Percentiles rank a stretch among this genome's conserved stretches.
Evolutionary conservation across 2,329 filamentous ascomycete genomes (phyloP).

Genomic region (Talaromyces sp.): DNA sequence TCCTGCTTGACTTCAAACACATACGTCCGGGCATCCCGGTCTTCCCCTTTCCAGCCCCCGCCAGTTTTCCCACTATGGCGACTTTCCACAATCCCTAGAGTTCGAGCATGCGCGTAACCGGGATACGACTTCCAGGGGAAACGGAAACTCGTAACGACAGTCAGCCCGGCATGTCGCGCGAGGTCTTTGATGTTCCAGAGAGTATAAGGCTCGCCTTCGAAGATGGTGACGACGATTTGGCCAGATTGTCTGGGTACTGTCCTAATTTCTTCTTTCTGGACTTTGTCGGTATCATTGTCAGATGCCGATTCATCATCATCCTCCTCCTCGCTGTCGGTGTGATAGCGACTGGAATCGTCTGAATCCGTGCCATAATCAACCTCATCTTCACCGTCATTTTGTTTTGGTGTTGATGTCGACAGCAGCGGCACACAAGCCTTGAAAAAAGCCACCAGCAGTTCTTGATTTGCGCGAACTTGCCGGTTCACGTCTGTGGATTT

Average conservation of each 20-base stretch:
- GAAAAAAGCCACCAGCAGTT: constrained; percentile 48
- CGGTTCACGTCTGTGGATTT: constrained; percentile 89
- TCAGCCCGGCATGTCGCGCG: constrained; percentile 61
- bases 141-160: constrained; percentile 43
- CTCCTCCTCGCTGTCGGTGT: constrained; percentile 14
- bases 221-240: constrained; percentile 75
- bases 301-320: constrained; percentile 9
- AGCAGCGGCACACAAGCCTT: constrained; percentile 39
- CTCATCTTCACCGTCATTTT: constrained; percentile 17
- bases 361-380: constrained; percentile 16
- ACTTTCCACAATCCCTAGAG: constrained; percentile 41
- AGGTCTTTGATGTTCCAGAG: constrained; percentile 93
- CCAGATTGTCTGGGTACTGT: constrained; percentile 26
- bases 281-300: constrained; percentile 9
- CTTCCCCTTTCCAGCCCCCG: constrained; percentile 45
- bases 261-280: constrained; percentile 15
- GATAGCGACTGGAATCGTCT: constrained; percentile 7
- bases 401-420: constrained; percentile 21
- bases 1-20: constrained; percentile 41
- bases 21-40: constrained; percentile 44
- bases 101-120: constrained; percentile 45
- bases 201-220: constrained; percentile 91
- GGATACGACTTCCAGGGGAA: constrained; percentile 46
- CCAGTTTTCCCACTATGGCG: constrained; percentile 17
- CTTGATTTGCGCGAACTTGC: constrained; percentile 87